Evolutionary conservation across 1,284 basidiomycete species (phyloP).

Genomic region (Cutaneotrichosporon cavernicola): DNA sequence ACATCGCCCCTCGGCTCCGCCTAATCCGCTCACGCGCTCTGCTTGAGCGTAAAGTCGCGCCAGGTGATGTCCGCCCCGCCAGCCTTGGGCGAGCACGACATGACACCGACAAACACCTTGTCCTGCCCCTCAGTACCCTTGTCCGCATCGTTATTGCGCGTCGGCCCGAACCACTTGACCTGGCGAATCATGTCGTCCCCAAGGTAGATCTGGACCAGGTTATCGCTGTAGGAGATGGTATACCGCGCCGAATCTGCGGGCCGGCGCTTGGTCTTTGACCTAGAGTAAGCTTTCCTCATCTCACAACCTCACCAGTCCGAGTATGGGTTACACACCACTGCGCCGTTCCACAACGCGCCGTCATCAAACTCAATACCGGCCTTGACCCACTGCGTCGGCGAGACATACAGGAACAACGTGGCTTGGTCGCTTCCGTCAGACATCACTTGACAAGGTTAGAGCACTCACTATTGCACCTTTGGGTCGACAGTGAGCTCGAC

Average conservation of each 20-base stretch:
- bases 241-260: constrained; percentile 20
- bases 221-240: constrained; percentile 25
- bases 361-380: constrained; percentile 36
- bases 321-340: constrained; percentile 34
- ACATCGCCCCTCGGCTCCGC: background rate
- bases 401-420: constrained; percentile 31
- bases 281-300: constrained; percentile 3
- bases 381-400: constrained; percentile 36
- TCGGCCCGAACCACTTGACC: constrained; percentile 33
- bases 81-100: constrained; percentile 36
- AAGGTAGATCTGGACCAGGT: constrained; percentile 28
- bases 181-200: constrained; percentile 39
- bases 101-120: constrained; percentile 35
- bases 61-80: constrained; percentile 29
- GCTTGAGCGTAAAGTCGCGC: constrained; percentile 27
- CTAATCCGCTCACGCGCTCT: constrained; percentile 17
- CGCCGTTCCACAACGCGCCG: constrained; percentile 32
- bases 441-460: no score
- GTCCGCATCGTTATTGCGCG: background rate
- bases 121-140: constrained; percentile 8
- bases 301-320: constrained; percentile 37
- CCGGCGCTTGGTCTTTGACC: constrained; percentile 25
- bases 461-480: constrained; percentile 28
- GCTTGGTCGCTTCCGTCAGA: constrained; percentile 36
- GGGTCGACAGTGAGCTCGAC: constrained; percentile 28